Evolutionary conservation across 140 eudicot genomes (phyloP).

Genomic region (Senecio squalidus): DNA sequence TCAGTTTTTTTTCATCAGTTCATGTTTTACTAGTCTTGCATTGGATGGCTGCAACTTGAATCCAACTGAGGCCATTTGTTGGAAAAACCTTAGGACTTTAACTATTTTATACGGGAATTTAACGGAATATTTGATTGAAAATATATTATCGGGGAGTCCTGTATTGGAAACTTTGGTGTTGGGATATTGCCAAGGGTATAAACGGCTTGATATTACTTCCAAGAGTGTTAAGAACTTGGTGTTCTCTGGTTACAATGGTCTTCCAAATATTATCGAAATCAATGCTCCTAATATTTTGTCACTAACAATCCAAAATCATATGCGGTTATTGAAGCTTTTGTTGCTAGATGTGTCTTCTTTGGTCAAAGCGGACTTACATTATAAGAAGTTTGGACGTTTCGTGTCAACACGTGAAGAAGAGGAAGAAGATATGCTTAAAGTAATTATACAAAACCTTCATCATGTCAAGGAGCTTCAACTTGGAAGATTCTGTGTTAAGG

Average conservation of each 20-base stretch:
- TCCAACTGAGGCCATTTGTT: background rate
- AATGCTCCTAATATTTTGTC: slow-evolving; percentile 2
- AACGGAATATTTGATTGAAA: background rate
- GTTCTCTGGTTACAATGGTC: background rate
- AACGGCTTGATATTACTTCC: background rate
- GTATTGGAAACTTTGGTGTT: background rate
- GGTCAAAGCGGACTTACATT: background rate
- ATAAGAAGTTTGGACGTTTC: background rate
- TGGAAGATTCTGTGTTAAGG: background rate
- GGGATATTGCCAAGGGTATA: background rate
- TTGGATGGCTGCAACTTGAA: background rate
- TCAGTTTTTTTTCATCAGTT: background rate
- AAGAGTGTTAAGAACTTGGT: slow-evolving; percentile 9
- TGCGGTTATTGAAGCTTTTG: background rate
- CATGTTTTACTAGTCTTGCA: background rate
- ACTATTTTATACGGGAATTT: background rate
- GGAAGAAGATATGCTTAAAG: background rate
- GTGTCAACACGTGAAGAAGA: background rate
- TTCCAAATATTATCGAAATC: background rate
- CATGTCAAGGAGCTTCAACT: background rate
- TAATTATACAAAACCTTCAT: background rate
- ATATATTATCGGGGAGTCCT: slow-evolving; percentile 5
- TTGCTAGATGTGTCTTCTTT: slow-evolving; percentile 8
- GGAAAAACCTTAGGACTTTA: background rate
- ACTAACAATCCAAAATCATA: background rate